Evolutionary conservation across 495 filamentous ascomycete genomes (phyloP), one percentile per base, ranked within the genome.

Genomic region (Penicillium pulvis): DNA sequence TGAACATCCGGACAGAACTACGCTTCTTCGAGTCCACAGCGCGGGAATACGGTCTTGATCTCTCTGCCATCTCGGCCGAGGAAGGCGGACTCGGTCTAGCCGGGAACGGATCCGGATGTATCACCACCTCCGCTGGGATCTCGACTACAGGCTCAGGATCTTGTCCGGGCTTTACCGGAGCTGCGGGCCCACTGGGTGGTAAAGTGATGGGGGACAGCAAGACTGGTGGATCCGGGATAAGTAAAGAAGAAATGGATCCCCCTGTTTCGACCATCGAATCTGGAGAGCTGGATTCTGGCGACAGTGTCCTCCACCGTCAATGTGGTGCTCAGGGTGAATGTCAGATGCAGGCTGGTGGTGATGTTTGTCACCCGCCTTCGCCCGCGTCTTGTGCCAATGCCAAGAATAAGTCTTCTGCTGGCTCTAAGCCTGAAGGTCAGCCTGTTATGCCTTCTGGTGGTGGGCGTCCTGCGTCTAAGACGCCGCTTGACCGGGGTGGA

Each of bases 21-120:
- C 65, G 70, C 23, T 85, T 92, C 70, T 91, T 93, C 67, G 83
- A 89, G 46, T 78, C 82, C 33, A 81, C 83, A 0, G 83, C 86
- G 4, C 66, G 59, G n/a, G 82, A 82, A 46, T 91, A 90, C 64
- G 78, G 76, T 2, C 63, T 93, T 0, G 75, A 80, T 16, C 57
- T 90, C 16, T 74, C 76, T 8, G 68, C 81, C 4, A 69, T 78
- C 33, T 67, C 71, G 5, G 59, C 60, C 0, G 70, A 71, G 6
- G 68, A 67, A 35, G 61, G 58, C 17, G 62, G 62, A 20, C 49
- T 16, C 8, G 23, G 51, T 3, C 57, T 61, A 0, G 53, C 58
- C 3, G 11, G 6, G 24, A 51, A 33, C 43, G 62, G 59, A 9
- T 43, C 33, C 2, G 59, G 59, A 1, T 28, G 31, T 3, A 67